Conservation (phyloP, 257 asterid species). For the Plantago ovata region DNA sequence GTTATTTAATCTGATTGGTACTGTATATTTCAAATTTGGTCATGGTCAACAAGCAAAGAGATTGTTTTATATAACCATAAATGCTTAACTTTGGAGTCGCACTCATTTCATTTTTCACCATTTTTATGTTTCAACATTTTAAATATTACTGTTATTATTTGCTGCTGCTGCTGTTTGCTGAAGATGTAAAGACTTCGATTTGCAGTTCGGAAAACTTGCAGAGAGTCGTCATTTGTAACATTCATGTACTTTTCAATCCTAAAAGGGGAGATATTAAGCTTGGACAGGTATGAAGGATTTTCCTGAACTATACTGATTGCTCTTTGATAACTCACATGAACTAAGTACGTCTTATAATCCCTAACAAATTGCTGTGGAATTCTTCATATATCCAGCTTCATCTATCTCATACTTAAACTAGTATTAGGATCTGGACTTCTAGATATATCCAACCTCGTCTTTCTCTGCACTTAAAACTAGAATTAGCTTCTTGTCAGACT, state of each 20-base stretch:
- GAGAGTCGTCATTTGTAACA: slow-evolving; percentile 81
- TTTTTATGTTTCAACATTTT: neutral
- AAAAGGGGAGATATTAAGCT: slow-evolving; percentile 93
- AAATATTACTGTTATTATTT: neutral
- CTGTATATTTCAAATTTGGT: neutral
- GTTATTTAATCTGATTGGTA: neutral
- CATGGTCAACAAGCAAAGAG: neutral
- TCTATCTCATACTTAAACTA: no score
- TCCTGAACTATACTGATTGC: slow-evolving; percentile 9
- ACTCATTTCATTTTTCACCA: neutral
- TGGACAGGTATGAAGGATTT: slow-evolving; percentile 69
- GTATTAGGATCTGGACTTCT: neutral
- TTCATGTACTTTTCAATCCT: slow-evolving; percentile 97
- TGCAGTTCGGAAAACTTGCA: slow-evolving; percentile 48
- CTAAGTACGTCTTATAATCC: slow-evolving; percentile 9
- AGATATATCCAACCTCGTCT: neutral
- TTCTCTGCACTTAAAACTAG: neutral
- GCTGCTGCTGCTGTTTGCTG: slow-evolving; percentile 12
- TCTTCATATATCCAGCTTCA: no score
- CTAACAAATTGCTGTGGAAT: neutral
- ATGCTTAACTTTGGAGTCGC: neutral
- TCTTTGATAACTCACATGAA: slow-evolving; percentile 15
- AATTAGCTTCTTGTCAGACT: slow-evolving; percentile 7
- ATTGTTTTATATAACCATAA: neutral
- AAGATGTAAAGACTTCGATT: slow-evolving; percentile 22